Evolutionary conservation across 305 asterid genomes (phyloP).

Genomic region (Striga hermonthica): DNA sequence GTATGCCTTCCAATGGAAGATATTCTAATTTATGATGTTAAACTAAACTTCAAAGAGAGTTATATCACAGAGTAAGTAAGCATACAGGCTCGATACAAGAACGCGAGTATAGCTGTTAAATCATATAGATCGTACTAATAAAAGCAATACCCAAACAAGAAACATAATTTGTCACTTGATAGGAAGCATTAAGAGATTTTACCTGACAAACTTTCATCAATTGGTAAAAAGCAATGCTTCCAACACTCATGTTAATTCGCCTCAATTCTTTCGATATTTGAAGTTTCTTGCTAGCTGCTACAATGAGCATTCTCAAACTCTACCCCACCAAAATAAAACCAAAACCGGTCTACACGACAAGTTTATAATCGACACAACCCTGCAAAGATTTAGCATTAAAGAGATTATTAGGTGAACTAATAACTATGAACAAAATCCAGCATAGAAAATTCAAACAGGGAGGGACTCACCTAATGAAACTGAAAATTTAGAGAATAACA

Average conservation of each 20-base stretch:
- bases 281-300: constrained; percentile 38
- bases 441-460: neutral
- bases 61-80: too few species aligned
- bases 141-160: too few species aligned
- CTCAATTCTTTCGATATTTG: constrained; percentile 41
- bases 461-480: constrained; percentile 48
- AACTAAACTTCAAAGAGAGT: too few species aligned
- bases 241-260: constrained; percentile 63
- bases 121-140: too few species aligned
- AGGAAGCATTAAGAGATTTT: constrained; percentile 13
- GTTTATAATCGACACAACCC: constrained; percentile 20
- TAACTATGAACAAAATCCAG: too few species aligned
- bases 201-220: constrained; percentile 95
- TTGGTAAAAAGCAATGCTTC: constrained; percentile 70
- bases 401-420: neutral
- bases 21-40: too few species aligned
- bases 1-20: neutral
- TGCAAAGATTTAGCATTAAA: constrained; percentile 30
- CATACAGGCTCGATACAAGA: neutral
- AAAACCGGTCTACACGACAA: constrained; percentile 9
- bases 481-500: constrained; percentile 53
- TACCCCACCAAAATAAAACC: constrained; percentile 30
- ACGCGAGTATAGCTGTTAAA: neutral
- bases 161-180: neutral
- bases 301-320: constrained; percentile 68